phyloP scores from a whole-genome alignment of 306 rosid genomes.

The Spatholobus suberectus region DNA sequence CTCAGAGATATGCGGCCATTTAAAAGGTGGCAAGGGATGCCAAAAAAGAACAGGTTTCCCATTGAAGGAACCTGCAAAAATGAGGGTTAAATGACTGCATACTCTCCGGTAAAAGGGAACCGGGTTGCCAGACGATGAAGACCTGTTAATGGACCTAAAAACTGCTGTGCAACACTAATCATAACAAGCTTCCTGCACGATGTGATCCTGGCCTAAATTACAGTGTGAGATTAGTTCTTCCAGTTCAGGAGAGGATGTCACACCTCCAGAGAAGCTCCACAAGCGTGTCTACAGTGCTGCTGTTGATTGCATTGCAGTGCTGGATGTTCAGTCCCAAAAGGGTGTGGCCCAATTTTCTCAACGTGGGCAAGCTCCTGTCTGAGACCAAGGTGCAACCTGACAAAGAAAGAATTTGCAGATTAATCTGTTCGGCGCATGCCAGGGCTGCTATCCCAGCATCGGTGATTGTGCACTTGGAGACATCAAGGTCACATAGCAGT shows the following conservation, averaged over 20 bases:
- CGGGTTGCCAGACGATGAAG: constrained; percentile 58
- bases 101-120: constrained; percentile 68
- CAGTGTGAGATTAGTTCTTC: constrained; percentile 12
- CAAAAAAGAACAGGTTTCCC: constrained; percentile 75
- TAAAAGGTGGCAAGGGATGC: constrained; percentile 55
- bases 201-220: constrained; percentile 35
- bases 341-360: constrained; percentile 70
- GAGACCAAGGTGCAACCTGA: constrained; percentile 76
- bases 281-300: constrained; percentile 64
- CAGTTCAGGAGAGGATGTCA: constrained; percentile 76
- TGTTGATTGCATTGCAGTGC: constrained; percentile 86
- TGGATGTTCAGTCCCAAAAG: constrained; percentile 88
- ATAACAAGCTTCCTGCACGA: constrained; percentile 52
- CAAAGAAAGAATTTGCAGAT: constrained; percentile 78
- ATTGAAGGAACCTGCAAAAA: constrained; percentile 69
- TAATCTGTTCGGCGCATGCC: constrained; percentile 57
- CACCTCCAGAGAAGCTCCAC: constrained; percentile 86
- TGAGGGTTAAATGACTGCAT: constrained; percentile 56
- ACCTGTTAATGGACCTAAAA: constrained; percentile 82
- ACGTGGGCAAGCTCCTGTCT: constrained; percentile 68
- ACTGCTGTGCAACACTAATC: constrained; percentile 53
- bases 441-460: constrained; percentile 79
- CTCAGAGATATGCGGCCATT: constrained; percentile 67
- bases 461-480: constrained; percentile 73
- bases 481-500: constrained; percentile 78